Percentiles rank a stretch among this genome's conserved stretches.
These are phyloP conservation scores for Syzygium jambos DNA, from an alignment of 345 rosid species.

Conservation along the genomic window DNA sequence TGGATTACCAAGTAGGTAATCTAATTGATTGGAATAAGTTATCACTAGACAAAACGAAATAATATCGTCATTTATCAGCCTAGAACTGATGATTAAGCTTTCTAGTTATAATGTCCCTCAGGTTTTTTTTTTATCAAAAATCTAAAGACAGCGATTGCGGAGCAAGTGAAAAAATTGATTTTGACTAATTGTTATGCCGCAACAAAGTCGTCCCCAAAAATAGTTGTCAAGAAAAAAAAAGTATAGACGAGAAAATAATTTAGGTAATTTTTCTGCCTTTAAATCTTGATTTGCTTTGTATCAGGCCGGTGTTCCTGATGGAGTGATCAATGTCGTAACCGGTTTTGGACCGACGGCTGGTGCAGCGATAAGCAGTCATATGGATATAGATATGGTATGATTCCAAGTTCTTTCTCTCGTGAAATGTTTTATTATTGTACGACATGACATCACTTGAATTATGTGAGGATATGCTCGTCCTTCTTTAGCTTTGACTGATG, in stretches of 20 bases:
- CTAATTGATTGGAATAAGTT: neutral
- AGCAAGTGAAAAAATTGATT: neutral
- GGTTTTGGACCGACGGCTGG: slow-evolving; percentile 82
- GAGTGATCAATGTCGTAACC: slow-evolving; percentile 69
- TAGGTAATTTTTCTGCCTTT: neutral
- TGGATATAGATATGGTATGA: slow-evolving; percentile 69
- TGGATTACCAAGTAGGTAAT: neutral
- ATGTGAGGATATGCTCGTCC: neutral
- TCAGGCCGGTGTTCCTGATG: slow-evolving; percentile 85
- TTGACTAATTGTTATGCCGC: neutral
- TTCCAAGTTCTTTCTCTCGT: neutral
- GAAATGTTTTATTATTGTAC: neutral
- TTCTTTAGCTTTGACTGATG: neutral
- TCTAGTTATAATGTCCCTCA: neutral
- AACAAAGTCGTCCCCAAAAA: neutral
- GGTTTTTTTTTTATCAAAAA: neutral
- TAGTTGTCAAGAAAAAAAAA: neutral
- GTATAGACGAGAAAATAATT: neutral
- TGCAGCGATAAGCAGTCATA: slow-evolving; percentile 66
- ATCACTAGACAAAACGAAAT: neutral
- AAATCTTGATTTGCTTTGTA: neutral
- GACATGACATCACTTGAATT: neutral
- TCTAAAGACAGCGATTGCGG: neutral
- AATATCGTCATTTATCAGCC: neutral
- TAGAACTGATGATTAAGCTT: neutral